Evolutionary conservation across 345 rosid species (phyloP), one percentile per base, ranked within the genome.

Genomic region (Iberis pinnata): DNA sequence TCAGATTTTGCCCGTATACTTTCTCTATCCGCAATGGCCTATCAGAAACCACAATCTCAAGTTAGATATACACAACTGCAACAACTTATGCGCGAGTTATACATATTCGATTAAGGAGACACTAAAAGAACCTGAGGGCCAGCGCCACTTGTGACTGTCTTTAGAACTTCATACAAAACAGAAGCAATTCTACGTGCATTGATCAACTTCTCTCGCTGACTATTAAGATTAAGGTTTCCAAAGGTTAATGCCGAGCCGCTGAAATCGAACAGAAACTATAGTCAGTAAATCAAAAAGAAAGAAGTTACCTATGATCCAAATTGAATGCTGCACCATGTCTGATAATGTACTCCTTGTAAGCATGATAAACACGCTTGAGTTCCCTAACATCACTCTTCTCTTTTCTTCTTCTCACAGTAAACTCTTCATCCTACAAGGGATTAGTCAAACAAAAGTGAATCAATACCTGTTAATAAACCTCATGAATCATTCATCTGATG

Each of bases 21-120:
- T 11, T 82, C 83, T 67, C 76, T 67, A 43, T 82, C 83, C 52
- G 80, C 79, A 48, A 74, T 63, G 73, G 88, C 87, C 98, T 84
- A 67, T 60, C 60, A 68, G 48, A 38, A 70, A 66, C 37, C 4
- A 35, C n/a, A 29, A 12, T 35, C 0, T 3, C 12, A 61, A 54
- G 18, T 64, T 38, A 39, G 49, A 58, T 10, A 56, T 2, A 39
- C 60, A 60, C 11, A 27, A n/a, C 2, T 13, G n/a, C 7, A 22
- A 22, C 3, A 65, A 60, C 24, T 7, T 2, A 36, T 33, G 29
- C 31, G 41, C 12, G 40, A 39, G 22, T 37, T 15, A 68, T 11
- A 51, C 31, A 56, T 9, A 48, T 5, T 53, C 12, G 56, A 11
- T 31, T 10, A 12, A 27, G 2, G 38, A 19, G 33, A 14, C 13